Evolutionary conservation across 352 stramenopile species (phyloP), one percentile per base, ranked within the genome.

Genomic region (Globisporangium nunn): DNA sequence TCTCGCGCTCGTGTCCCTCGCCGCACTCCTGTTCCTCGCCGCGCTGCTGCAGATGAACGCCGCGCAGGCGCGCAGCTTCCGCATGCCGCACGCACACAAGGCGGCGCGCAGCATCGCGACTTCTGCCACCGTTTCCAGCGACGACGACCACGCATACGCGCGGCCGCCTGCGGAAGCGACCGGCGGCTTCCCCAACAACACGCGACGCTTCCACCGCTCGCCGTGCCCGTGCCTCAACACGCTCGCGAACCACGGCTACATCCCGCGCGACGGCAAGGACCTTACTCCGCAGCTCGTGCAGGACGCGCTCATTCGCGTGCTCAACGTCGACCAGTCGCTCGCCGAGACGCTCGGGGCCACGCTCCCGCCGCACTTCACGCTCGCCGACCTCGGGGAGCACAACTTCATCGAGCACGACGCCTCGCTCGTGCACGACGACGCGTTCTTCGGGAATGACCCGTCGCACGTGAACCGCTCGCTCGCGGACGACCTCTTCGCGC

Each of bases 351-450:
- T 88, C 28, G 61, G 68, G 28, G 58, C 44, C 33, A 54, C 10
- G 6, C 63, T 88, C 50, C 62, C 71, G 17, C 33, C 47, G 23
- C 50, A 67, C 40, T 78, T 88, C 48, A 75, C 76, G 15, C 67
- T 91, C 10, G 64, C 74, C 0, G 72, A 85, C 46, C 59, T 91
- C 6, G 56, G 71, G 0, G 59, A 71, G n/a, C 78, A 87, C 70
- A 71, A 79, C 40, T 72, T 81, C 14, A 74, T 89, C 23, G 81
- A 91, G 54, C 80, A 90, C 58, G 78, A 91, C 50, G 78, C 81
- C 18, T 91, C 80, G 8, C 58, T 91, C 40, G 67, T 87, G 4
- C 81, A 85, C 57, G 68, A 82, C 49, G 81, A 91, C 56, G 45
- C 59, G 28, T 74, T 61, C 57, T 75, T 75, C 35, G 59, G 70